Evolutionary conservation across 2,329 filamentous ascomycete species (phyloP).

Genomic region (Penicillium hesseltinei): DNA sequence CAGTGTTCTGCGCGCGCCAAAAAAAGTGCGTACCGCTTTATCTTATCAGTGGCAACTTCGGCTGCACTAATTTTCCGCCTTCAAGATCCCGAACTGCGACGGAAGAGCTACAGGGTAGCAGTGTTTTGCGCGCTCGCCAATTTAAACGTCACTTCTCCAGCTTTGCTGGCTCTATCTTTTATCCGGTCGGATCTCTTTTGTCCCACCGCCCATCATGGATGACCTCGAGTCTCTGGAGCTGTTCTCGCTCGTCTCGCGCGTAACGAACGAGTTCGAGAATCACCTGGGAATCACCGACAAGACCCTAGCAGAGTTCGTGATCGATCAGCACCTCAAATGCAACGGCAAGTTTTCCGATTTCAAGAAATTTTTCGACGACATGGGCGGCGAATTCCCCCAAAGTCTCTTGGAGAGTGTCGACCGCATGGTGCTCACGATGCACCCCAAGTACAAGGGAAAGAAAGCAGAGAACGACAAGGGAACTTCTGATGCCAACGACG

Average conservation of each 20-base stretch:
- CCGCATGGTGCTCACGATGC: conserved; percentile 81
- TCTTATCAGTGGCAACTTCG: conserved; percentile 35
- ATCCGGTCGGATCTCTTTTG: conserved; percentile 1
- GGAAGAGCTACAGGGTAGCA: conserved; percentile 14
- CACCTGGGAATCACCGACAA: conserved; percentile 90
- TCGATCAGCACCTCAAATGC: conserved; percentile 80
- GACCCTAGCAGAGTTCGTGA: conserved; percentile 93
- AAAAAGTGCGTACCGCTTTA: conserved; percentile 11
- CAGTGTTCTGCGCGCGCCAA: background rate
- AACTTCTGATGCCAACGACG: conserved; percentile 43
- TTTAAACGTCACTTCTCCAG: background rate
- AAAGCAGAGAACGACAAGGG: conserved; percentile 32
- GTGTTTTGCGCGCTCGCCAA: conserved; percentile 25
- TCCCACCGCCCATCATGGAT: conserved; percentile 61
- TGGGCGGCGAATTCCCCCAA: conserved; percentile 79
- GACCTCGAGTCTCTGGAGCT: conserved; percentile 89
- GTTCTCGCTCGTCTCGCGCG: conserved; percentile 89
- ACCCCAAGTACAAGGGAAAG: conserved; percentile 77
- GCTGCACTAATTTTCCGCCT: conserved; percentile 40
- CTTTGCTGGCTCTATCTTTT: background rate
- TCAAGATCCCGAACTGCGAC: conserved; percentile 9
- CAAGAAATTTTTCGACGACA: conserved; percentile 68
- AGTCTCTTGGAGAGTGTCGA: conserved; percentile 91
- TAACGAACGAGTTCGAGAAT: conserved; percentile 91
- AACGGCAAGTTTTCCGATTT: conserved; percentile 66